phyloP scores from a whole-genome alignment of 139 green algal species.

The Coelastrella sp. region DNA sequence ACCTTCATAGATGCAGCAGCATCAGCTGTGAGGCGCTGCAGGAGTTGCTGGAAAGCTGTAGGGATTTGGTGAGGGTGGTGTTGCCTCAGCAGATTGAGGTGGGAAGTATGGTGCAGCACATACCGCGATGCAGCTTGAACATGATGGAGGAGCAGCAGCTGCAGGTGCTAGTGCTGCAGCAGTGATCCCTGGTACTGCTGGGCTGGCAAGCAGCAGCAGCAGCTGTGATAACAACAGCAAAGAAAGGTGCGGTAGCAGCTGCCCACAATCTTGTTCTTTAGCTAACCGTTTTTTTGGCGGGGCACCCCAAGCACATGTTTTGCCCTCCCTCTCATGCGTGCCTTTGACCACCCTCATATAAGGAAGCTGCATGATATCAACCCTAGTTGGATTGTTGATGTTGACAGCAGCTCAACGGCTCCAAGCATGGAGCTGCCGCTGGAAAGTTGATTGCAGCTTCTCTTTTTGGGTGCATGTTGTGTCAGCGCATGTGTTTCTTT shows the following conservation, averaged over 20 bases:
- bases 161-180: slow-evolving; percentile 7
- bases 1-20: slow-evolving; percentile 39
- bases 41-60: slow-evolving; percentile 9
- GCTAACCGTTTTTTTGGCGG: too few relatives aligned
- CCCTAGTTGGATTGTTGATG: too few relatives aligned
- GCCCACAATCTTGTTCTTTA: not conserved
- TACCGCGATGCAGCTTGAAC: slow-evolving; percentile 5
- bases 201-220: not conserved
- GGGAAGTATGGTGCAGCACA: not conserved
- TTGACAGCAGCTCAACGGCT: too few relatives aligned
- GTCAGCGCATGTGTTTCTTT: too few relatives aligned
- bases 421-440: too few relatives aligned
- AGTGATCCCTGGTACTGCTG: not conserved
- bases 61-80: slow-evolving; percentile 7
- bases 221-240: not conserved
- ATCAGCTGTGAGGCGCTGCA: slow-evolving; percentile 18
- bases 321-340: too few relatives aligned
- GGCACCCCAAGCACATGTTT: too few relatives aligned
- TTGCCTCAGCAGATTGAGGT: slow-evolving; percentile 24
- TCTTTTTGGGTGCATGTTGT: too few relatives aligned
- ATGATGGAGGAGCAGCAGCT: slow-evolving; percentile 26
- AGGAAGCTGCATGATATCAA: too few relatives aligned
- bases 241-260: not conserved
- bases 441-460: too few relatives aligned
- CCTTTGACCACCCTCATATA: too few relatives aligned